Evolutionary conservation across 495 filamentous ascomycete species (phyloP), one percentile per base, ranked within the genome.

Genomic region (Pyrenula massariospora): DNA sequence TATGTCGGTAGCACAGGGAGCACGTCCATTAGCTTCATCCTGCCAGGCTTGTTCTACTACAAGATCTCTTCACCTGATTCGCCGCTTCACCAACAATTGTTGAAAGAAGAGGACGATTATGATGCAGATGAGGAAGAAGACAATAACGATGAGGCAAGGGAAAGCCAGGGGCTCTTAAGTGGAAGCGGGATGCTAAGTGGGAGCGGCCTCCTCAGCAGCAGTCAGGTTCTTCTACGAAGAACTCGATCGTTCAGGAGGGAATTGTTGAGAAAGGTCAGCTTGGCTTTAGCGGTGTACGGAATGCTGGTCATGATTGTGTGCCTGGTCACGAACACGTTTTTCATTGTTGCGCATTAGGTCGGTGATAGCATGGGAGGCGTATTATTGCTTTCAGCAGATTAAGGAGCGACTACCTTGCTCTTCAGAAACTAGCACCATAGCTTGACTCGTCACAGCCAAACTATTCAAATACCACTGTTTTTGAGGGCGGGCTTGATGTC

Each of bases 41-140:
- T 98, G 0, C 94, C 93, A 0, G 93, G 93, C 0, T 66, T 97
- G 12, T 97, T 98, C 69, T 98, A 96, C 74, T 97, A 96, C 77
- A 96, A 96, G 71, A 96, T 98, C 56, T 89, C 86, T 0, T 81
- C 84, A 12, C 94, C 94, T 0, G 84, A 95, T 48, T 88, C 87
- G 10, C 78, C 85, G 55, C 76, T 89, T 51, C 91, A 95, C 61
- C 88, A 91, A 62, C 83, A 86, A 10, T 70, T 96, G 19, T 76
- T 88, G 61, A 95, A 95, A 67, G 90, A 93, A 63, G 90, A 96
- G 63, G 91, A 96, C 58, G 70, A 69, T 25, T 68, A 74, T 22
- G 77, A 79, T 10, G 72, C 70, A 15, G 75, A 74, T 11, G 72
- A 74, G 5, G 64, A 63, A 1, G 72, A 71, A 2, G 57, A 71